Evolutionary conservation across 441 rosid genomes (phyloP).

Genomic region (Adansonia gregorii): DNA sequence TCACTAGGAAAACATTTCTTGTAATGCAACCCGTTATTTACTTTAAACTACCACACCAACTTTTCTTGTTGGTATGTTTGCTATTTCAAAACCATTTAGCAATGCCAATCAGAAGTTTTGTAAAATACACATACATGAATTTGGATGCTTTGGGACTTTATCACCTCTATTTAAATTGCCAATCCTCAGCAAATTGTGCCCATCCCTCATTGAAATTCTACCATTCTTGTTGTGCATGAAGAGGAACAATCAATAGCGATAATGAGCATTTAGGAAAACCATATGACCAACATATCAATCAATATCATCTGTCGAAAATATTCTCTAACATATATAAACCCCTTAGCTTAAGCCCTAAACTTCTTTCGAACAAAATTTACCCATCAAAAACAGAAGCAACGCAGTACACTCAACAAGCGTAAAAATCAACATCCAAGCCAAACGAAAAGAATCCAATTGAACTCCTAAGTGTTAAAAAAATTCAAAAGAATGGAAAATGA

Average conservation of each 20-base stretch:
- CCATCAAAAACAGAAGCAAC: conserved; percentile 15
- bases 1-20: neutral
- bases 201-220: conserved; percentile 1
- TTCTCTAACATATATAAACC: neutral
- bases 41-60: neutral
- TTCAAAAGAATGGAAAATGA: neutral
- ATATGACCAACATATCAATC: neutral
- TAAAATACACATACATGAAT: neutral
- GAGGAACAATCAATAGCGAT: neutral
- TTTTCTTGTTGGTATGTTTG: neutral
- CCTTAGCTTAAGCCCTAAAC: conserved; percentile 37
- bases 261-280: neutral
- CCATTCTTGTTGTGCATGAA: neutral
- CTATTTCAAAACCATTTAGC: neutral
- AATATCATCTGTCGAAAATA: neutral
- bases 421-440: neutral
- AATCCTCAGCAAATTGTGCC: neutral
- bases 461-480: conserved; percentile 13
- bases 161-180: neutral
- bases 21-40: neutral
- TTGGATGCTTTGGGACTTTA: conserved; percentile 12
- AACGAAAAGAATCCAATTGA: conserved; percentile 27
- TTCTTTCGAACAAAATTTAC: neutral
- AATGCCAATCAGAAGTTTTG: conserved; percentile 2
- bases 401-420: neutral